Evolutionary conservation across 1,284 basidiomycete species (phyloP), one percentile per base, ranked within the genome.

Genomic region (Ganoderma resinaceum): DNA sequence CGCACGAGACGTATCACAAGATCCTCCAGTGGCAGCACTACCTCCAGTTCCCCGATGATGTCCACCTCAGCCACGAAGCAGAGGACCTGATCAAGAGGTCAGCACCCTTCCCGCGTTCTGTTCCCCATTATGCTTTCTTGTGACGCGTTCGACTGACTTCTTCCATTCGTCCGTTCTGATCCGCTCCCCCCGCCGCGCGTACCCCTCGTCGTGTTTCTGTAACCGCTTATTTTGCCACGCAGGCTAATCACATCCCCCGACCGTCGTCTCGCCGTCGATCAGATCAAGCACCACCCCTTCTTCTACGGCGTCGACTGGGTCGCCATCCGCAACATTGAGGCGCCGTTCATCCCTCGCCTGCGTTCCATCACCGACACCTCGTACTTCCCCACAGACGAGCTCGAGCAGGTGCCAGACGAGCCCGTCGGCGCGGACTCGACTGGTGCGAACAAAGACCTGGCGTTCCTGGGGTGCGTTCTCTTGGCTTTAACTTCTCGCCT

Each of bases 1-100:
- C 97, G 20, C 95, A 95, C 75, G 97, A 99, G 78, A 99, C 97
- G 29, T 99, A 99, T 85, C 93, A 97, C 81, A 99, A 99, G 85
- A 99, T 99, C 76, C 91, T 99, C 71, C 94, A 97, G 67, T 99
- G 97, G 97, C 88, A 90, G 61, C 89, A 90, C 76, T 96, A 96
- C 82, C 88, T 96, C 62, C 91, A 86, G 80, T 97, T 99, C 85
- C 98, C 98, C 0, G 96, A 99, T 76, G 97, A 99, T 76, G 95
- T 99, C 2, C 96, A 95, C 79, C 90, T 99, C 66, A 95, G 93
- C 66, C 88, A 91, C 66, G 97, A 99, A 82, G 94, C 95, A 0
- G 96, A 98, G 78, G 94, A 98, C 80, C 84, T 99, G 76, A 93
- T 99, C 77, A 85, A 92, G 77, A 85, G 92, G 94, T 92, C 70